These are phyloP conservation scores for Euphorbia lathyris DNA, from an alignment of 345 rosid species.

Conservation along the genomic window DNA sequence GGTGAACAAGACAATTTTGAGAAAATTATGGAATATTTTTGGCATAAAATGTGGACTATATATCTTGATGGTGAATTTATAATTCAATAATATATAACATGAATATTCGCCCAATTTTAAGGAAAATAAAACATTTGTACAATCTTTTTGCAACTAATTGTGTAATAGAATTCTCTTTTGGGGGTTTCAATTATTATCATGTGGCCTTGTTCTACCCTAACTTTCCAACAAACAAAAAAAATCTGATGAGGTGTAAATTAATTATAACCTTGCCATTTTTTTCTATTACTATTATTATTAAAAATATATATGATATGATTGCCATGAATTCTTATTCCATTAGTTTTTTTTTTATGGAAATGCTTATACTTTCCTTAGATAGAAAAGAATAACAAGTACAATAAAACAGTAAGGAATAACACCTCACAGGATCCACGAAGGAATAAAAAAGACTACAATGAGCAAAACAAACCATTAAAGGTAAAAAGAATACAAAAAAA, in stretches of 20 bases:
- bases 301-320: too few relatives aligned
- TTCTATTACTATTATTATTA: background rate
- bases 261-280: too few relatives aligned
- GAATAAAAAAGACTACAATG: too few relatives aligned
- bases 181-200: background rate
- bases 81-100: background rate
- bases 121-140: background rate
- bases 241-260: background rate
- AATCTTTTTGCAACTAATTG: background rate
- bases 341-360: too few relatives aligned
- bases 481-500: too few relatives aligned
- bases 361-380: too few relatives aligned
- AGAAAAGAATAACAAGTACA: too few relatives aligned
- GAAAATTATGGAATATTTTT: background rate
- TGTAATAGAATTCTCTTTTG: background rate
- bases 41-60: background rate
- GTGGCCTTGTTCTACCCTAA: background rate
- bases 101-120: background rate
- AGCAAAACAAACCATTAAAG: too few relatives aligned
- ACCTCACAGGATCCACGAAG: too few relatives aligned
- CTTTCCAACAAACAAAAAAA: background rate
- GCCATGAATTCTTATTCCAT: too few relatives aligned
- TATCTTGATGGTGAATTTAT: background rate
- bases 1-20: background rate
- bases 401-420: too few relatives aligned